phyloP scores from a whole-genome alignment of 2,329 filamentous ascomycete genomes.

The Thelonectria olida region DNA sequence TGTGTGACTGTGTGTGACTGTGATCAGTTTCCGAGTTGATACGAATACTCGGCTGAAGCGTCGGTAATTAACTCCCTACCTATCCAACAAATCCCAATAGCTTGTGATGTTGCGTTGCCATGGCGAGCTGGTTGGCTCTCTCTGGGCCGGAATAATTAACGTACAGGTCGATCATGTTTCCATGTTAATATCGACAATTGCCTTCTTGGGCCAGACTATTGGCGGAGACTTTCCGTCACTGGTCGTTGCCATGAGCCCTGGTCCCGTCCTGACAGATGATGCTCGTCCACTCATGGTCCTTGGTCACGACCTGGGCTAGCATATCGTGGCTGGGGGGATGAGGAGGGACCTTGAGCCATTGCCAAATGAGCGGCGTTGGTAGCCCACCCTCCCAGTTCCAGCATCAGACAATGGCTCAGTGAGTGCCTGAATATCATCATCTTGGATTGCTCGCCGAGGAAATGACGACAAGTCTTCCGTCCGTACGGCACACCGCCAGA shows the following conservation, averaged over 20 bases:
- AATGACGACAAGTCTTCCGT: neutral
- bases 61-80: neutral
- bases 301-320: neutral
- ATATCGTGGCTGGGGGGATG: slow-evolving; percentile 21
- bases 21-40: neutral
- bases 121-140: slow-evolving; percentile 1
- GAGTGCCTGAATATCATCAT: slow-evolving; percentile 24
- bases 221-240: slow-evolving; percentile 20
- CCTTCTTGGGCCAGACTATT: slow-evolving; percentile 22
- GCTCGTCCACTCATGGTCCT: slow-evolving; percentile 12
- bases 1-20: neutral
- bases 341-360: slow-evolving; percentile 38
- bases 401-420: slow-evolving; percentile 31
- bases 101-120: neutral
- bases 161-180: neutral
- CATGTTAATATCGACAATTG: slow-evolving; percentile 14
- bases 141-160: neutral
- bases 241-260: slow-evolving; percentile 17
- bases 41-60: neutral
- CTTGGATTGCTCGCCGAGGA: neutral
- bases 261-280: slow-evolving; percentile 12
- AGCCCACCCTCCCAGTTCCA: slow-evolving; percentile 40
- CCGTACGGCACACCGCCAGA: neutral
- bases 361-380: slow-evolving; percentile 43
- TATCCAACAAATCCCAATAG: no score